Evolutionary conservation across 805 yeast species (phyloP).

Genomic region (Candida orba): DNA sequence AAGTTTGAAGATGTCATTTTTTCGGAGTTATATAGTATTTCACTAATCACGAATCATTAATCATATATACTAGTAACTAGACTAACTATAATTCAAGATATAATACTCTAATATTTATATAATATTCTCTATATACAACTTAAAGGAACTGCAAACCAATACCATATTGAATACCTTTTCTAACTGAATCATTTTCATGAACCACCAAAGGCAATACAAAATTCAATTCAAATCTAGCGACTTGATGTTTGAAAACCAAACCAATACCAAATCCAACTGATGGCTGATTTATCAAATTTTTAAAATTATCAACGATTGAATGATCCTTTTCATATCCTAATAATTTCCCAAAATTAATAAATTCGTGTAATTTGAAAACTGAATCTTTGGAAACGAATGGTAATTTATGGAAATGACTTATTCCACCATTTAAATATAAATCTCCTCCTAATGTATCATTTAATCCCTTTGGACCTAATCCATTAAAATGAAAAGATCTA

Average conservation of each 20-base stretch:
- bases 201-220: constrained; percentile 54
- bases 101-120: too few species aligned
- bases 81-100: too few species aligned
- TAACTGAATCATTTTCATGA: constrained; percentile 39
- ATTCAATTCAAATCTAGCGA: constrained; percentile 62
- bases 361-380: constrained; percentile 56
- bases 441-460: constrained; percentile 64
- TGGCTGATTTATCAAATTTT: constrained; percentile 31
- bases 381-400: constrained; percentile 44
- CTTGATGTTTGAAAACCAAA: constrained; percentile 51
- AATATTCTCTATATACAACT: too few species aligned
- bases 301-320: constrained; percentile 15
- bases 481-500: constrained; percentile 60
- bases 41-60: too few species aligned
- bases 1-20: too few species aligned
- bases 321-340: constrained; percentile 30
- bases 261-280: constrained; percentile 55
- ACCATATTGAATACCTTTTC: constrained; percentile 66
- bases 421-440: constrained; percentile 46
- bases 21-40: too few species aligned
- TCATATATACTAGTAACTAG: too few species aligned
- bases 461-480: constrained; percentile 55
- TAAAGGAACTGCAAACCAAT: constrained; percentile 54
- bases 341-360: constrained; percentile 60
- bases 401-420: constrained; percentile 50